These are phyloP conservation scores for Dichotomopilus funicola DNA, from an alignment of 2,329 filamentous ascomycete species.

Conservation along the genomic window DNA sequence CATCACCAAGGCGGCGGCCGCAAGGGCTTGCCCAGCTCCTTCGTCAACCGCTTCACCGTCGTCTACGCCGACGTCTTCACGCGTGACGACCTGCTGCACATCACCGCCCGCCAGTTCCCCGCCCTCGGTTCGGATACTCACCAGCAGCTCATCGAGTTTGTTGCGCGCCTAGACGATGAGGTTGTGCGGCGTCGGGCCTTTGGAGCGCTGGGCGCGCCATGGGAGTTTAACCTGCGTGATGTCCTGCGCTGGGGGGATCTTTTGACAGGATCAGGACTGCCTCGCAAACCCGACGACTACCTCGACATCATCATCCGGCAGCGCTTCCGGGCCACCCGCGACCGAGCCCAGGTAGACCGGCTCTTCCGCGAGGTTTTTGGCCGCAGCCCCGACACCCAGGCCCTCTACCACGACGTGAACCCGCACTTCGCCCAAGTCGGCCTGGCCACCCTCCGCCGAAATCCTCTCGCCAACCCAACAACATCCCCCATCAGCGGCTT, in stretches of 20 bases:
- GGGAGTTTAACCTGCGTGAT: conserved; percentile 94
- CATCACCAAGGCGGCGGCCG: conserved; percentile 94
- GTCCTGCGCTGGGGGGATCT: conserved; percentile 81
- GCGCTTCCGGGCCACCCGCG: conserved; percentile 68
- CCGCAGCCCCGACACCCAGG: conserved; percentile 45
- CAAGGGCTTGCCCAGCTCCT: conserved; percentile 89
- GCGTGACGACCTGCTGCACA: conserved; percentile 70
- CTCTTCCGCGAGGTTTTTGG: conserved; percentile 64
- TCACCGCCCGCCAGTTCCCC: conserved; percentile 74
- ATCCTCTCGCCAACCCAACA: conserved; percentile 46
- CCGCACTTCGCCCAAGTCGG: conserved; percentile 69
- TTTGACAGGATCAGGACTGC: conserved; percentile 51
- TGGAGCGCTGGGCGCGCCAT: conserved; percentile 65
- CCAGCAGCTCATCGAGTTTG: conserved; percentile 65
- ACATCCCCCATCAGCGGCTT: conserved; percentile 40
- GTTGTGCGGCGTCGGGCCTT: conserved; percentile 55
- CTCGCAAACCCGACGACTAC: conserved; percentile 62
- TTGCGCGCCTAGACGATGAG: conserved; percentile 70
- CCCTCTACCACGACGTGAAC: conserved; percentile 66
- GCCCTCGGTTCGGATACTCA: conserved; percentile 53
- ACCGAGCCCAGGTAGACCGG: conserved; percentile 57
- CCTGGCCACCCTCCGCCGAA: conserved; percentile 61
- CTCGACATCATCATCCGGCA: conserved; percentile 78
- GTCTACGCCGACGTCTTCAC: conserved; percentile 92
- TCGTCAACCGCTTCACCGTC: conserved; percentile 96